A percentile compares a stretch with the other conserved stretches of the same genome.
Conservation (phyloP, 75 land plant genomes). For the Sequoia sempervirens region DNA sequence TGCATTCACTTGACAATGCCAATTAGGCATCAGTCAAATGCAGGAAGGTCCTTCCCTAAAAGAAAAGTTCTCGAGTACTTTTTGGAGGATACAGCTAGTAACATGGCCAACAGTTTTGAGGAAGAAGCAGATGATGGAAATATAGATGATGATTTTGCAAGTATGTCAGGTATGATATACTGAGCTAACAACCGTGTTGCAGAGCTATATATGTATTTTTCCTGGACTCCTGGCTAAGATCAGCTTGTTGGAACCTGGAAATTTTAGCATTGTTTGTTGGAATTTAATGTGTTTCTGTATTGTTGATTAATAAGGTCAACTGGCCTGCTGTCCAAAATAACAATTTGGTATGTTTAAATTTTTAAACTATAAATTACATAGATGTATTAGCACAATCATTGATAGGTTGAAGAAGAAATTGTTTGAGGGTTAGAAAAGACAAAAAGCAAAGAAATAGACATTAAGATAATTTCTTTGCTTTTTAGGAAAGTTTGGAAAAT, state of each 20-base stretch:
- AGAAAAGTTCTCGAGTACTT: conserved; percentile 17
- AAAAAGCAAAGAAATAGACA: too few species aligned
- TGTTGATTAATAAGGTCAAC: too few species aligned
- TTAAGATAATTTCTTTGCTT: too few species aligned
- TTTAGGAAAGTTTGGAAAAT: too few species aligned
- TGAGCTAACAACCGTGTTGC: not conserved
- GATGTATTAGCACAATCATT: too few species aligned
- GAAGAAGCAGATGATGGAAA: conserved; percentile 17
- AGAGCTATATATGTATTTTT: conserved; percentile 2
- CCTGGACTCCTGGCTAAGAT: not conserved
- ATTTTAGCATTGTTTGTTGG: not conserved
- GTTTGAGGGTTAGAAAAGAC: not conserved
- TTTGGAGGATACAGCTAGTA: conserved; percentile 22
- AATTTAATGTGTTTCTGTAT: not conserved
- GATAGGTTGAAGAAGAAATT: not conserved
- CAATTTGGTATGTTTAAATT: too few species aligned
- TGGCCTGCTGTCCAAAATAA: too few species aligned
- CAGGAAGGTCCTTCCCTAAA: conserved; percentile 14
- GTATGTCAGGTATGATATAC: conserved; percentile 3
- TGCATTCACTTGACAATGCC: conserved; percentile 1
- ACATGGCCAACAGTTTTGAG: conserved; percentile 1
- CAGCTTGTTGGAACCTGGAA: not conserved
- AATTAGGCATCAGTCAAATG: conserved; percentile 18
- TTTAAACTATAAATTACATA: not conserved
- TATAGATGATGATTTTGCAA: not conserved